Evolutionary conservation across 2,329 filamentous ascomycete genomes (phyloP).

Genomic region (Phoma sp.): DNA sequence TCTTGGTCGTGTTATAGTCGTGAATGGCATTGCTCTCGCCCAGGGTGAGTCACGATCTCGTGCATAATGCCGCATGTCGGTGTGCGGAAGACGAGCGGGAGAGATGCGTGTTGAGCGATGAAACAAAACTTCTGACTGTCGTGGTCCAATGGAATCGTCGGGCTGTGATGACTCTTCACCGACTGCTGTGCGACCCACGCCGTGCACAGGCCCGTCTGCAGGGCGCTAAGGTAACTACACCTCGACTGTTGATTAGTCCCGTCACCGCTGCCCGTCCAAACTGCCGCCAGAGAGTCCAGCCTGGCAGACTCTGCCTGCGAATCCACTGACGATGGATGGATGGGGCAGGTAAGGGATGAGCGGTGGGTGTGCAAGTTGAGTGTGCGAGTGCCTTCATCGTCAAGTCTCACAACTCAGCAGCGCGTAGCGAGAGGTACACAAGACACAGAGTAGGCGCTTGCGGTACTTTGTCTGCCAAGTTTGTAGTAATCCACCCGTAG

Average conservation of each 20-base stretch:
- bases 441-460: slow-evolving; percentile 16
- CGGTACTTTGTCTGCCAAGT: slow-evolving; percentile 10
- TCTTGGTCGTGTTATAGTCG: slow-evolving; percentile 49
- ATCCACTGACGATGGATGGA: slow-evolving; percentile 1
- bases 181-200: slow-evolving; percentile 20
- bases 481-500: slow-evolving; percentile 10
- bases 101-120: slow-evolving; percentile 30
- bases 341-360: slow-evolving; percentile 10
- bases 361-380: background rate
- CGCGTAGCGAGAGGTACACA: slow-evolving; percentile 5
- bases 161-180: slow-evolving; percentile 42
- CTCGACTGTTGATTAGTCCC: slow-evolving; percentile 41
- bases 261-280: slow-evolving; percentile 35
- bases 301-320: slow-evolving; percentile 4
- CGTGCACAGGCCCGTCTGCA: slow-evolving; percentile 29
- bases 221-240: slow-evolving; percentile 40
- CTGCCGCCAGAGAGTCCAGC: slow-evolving; percentile 33
- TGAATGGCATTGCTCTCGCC: slow-evolving; percentile 35
- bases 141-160: slow-evolving; percentile 39
- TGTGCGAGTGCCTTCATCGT: background rate
- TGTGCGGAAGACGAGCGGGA: slow-evolving; percentile 12
- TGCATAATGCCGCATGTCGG: slow-evolving; percentile 30
- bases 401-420: background rate
- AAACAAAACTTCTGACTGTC: slow-evolving; percentile 43
- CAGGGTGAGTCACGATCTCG: slow-evolving; percentile 45